Evolutionary conservation across 2,329 filamentous ascomycete species (phyloP), one percentile per base, ranked within the genome.

Genomic region (Colletotrichum spaethianum): DNA sequence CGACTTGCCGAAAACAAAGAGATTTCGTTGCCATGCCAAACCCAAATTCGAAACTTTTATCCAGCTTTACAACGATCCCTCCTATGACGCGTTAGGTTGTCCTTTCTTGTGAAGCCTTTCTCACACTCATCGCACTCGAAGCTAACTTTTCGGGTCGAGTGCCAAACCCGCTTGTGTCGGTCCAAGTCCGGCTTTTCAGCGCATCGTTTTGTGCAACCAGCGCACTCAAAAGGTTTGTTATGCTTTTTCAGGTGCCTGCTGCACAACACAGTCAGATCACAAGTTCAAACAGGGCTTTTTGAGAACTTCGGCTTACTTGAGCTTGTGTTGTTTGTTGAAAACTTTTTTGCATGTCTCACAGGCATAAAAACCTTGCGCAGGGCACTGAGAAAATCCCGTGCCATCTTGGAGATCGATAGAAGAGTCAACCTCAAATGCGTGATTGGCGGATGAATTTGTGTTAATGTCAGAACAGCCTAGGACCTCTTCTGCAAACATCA

Each of bases 191-290:
- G 62, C 8, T 31, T 63, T 4, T 71, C 63, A 0, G 68, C 8
- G 20, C 9, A 62, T 9, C 14, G 7, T 1, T 9, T n/a, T 0
- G 3, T 5, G 42, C 68, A 68, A 12, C 23, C 3, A 11, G 18
- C 6, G 26, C 63, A 71, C 23, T 5, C 20, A 5, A 8, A 4
- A 2, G 48, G 40, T 40, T 11, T 56, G 0, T 3, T 6, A 6
- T 71, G 63, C 6, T 6, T 28, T 11, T 68, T 71, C 42, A 23
- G 9, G 14, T 71, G 68, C 18, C 11, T 56, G 3, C 68, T 71
- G 4, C 50, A 55, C 50, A 7, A 6, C 7, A 4, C n/a, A 31
- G 55, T 57, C 28, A 55, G 50, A n/a, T 3, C 3, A 4, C 14
- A 6, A 8, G 14, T n/a, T 5, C 28, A 1, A 33, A 33, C 9